Evolutionary conservation across 2,329 filamentous ascomycete genomes (phyloP), one percentile per base, ranked within the genome.

Genomic region (Scedosporium dehoogii): DNA sequence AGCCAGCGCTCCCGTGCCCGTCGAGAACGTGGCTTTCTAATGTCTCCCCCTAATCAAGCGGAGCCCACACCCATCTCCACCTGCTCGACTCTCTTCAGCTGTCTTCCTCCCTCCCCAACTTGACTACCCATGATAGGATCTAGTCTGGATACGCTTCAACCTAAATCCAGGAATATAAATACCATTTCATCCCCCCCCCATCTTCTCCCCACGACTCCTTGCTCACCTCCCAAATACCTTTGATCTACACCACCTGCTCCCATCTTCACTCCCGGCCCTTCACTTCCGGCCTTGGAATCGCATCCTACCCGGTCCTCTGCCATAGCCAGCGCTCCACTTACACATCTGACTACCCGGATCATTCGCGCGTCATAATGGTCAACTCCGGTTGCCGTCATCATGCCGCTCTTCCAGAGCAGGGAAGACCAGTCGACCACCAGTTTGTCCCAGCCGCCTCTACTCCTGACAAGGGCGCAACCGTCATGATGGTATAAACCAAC

Each of bases 401-500:
- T 38, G 33, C 33, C 6, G 10, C 33, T 38, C 33, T 23, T 25
- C 51, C n/a, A 3, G 51, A 23, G 23, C 51, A 55, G 18, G 18
- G 23, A 9, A 18, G 23, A 23, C 51, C 51, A 14, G 23, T 55
- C 16, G n/a, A 58, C 55, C 27, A 16, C 14, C 16, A 38, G 16
- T 7, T 58, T 38, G 27, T 16, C 23, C n/a, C 55, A 33, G n/a
- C n/a, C 16, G 33, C 12, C 57, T 59, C 41, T 27, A 59, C 12
- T 33, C 18, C 57, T 27, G 51, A 55, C 51, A 55, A 55, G 51
- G 51, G 51, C n/a, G 29, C 14, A 33, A 51, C 55, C 44, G 59
- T 53, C 25, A 53, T 51, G 59, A 60, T 60, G 59, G 59, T 60
- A 60, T 51, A 16, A 25, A 21, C 21, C 41, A 10, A 10, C 27